Percentiles rank a stretch among this genome's conserved stretches.
Conservation (phyloP, 352 stramenopile genomes). For the Phytopythium aichiense region DNA sequence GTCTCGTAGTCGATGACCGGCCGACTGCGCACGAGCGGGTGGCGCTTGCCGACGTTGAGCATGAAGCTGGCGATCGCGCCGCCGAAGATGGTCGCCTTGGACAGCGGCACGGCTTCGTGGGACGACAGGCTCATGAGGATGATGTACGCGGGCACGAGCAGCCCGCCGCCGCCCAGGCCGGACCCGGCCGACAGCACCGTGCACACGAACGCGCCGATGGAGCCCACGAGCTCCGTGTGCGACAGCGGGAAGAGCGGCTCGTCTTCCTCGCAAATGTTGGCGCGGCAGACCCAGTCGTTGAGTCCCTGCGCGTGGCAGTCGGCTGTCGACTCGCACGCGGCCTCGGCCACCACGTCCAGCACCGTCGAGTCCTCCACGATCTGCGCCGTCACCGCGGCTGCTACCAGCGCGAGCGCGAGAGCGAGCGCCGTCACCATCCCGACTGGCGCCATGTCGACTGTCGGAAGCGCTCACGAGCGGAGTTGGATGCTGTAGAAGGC, state of each 20-base stretch:
- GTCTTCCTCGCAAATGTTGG: slow-evolving; percentile 43
- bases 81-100: slow-evolving; percentile 83
- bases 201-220: slow-evolving; percentile 59
- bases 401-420: neutral
- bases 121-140: slow-evolving; percentile 68
- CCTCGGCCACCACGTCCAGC: slow-evolving; percentile 20
- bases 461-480: neutral
- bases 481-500: neutral
- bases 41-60: slow-evolving; percentile 56
- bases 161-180: slow-evolving; percentile 64
- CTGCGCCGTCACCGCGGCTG: slow-evolving; percentile 10
- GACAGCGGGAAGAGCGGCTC: slow-evolving; percentile 56
- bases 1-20: slow-evolving; percentile 85
- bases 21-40: slow-evolving; percentile 54
- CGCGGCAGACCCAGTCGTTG: slow-evolving; percentile 35
- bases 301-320: slow-evolving; percentile 48
- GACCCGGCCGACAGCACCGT: slow-evolving; percentile 60
- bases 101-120: slow-evolving; percentile 78
- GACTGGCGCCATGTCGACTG: neutral
- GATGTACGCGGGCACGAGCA: slow-evolving; percentile 80
- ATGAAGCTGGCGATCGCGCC: slow-evolving; percentile 75
- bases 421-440: neutral
- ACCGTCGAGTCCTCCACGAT: slow-evolving; percentile 29
- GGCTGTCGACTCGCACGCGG: slow-evolving; percentile 33
- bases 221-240: slow-evolving; percentile 46